Evolutionary conservation across 768 basidiomycete species (phyloP), one percentile per base, ranked within the genome.

Genomic region (Tricholomella constricta): DNA sequence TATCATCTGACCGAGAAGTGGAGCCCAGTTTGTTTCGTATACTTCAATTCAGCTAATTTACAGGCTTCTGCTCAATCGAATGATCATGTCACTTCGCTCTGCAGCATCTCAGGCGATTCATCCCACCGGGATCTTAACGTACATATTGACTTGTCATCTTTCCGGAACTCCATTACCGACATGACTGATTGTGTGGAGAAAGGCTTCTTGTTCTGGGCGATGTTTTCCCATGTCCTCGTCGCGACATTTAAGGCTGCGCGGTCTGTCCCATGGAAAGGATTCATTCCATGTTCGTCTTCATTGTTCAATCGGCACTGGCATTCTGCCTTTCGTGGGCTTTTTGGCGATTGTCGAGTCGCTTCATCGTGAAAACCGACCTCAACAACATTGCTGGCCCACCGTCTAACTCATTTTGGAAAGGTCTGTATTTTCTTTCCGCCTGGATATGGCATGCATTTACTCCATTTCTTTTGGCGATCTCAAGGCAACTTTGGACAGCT

Each of bases 361-460:
- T 51, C 40, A 22, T 63, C 32, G 52, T 47, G 7, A 58, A 56
- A 26, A 61, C 54, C 7, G 59, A 63, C 25, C 52, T 73, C 11
- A 63, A 65, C 36, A 69, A 35, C 15, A 35, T 35, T 6, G 8
- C 34, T 35, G 34, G 34, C 9, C 15, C 8, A 4, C 15, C 56
- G 5, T 58, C 64, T 1, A 27, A 43, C 2, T 71, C 68, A 1
- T 65, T 65, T 32, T 46, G 59, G 27, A 66, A 62, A 45, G 72
- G 72, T 70, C 27, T 8, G 14, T 14, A 14, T 27, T 8, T 6
- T 35, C 8, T 22, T 14, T 34, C 31, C 10, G 10, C 45, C n/a
- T 20, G 3, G n/a, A 20, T 36, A 11, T 2, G 10, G 15, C 32
- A 6, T 14, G 12, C 14, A 19, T 17, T 20, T 10, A 17, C 23